These are phyloP conservation scores for Tetracladium marchalianum DNA, from an alignment of 495 filamentous ascomycete species.

Conservation along the genomic window DNA sequence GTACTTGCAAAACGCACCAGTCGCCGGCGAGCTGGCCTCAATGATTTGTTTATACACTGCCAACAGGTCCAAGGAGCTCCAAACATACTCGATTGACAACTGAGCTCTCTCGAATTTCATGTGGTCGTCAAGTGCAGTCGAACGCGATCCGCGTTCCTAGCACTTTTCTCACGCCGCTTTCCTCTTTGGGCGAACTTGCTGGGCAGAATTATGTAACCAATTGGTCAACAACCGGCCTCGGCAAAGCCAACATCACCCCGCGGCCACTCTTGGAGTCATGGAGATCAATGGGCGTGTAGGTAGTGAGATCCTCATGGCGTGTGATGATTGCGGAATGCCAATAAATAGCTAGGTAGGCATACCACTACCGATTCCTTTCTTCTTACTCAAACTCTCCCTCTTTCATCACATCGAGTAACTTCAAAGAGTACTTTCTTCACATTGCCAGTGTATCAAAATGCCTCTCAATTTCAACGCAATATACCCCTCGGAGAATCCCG, in stretches of 20 bases:
- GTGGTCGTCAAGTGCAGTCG: neutral
- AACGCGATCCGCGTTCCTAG: no score
- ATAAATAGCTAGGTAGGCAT: no score
- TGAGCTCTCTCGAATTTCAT: neutral
- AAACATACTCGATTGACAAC: conserved; percentile 28
- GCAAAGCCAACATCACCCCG: no score
- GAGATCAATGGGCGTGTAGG: no score
- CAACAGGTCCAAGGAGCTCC: conserved; percentile 45
- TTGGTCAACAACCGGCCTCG: no score
- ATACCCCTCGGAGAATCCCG: conserved; percentile 51
- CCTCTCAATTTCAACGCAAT: conserved; percentile 49
- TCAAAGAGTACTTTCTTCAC: neutral
- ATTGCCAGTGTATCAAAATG: conserved; percentile 28
- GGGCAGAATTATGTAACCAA: no score
- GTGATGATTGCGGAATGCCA: no score
- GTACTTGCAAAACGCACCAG: conserved; percentile 36
- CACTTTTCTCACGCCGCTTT: conserved; percentile 1
- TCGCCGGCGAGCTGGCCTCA: conserved; percentile 23
- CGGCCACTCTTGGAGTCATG: no score
- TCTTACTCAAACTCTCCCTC: no score
- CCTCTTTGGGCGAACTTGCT: neutral
- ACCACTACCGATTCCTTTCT: no score
- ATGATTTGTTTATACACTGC: conserved; percentile 33
- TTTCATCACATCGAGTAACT: no score
- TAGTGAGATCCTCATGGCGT: no score